Base-by-base conservation (phyloP, 2,329 filamentous ascomycete species). In the Pyrenophora graminea region DNA sequence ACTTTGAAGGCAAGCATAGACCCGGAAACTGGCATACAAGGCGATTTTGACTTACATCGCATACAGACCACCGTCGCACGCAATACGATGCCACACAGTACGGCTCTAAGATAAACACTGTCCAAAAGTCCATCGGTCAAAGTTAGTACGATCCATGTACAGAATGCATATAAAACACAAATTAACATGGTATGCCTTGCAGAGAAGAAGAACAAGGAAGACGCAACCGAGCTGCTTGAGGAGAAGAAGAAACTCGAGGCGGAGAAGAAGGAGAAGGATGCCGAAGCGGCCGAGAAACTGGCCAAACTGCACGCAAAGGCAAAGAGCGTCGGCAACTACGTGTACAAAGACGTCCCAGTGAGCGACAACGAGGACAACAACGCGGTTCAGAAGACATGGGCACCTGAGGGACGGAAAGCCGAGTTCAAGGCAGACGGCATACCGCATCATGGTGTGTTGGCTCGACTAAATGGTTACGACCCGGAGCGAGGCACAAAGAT, bases 391-490 rank as follows among this genome's bases (percentile, higher is more conserved):
- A 84, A 86, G 66, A 88, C 82, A 25, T 99, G 92, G 92, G 83
- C 85, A 4, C 93, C 93, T 0, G 86, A 91, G 61, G 87, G 86
- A 45, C 82, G 87, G 51, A 82, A 78, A 18, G 84, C 89, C 41
- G 85, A 91, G 76, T 90, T 91, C 80, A 92, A 92, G 80, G 84
- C 85, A 64, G 82, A 88, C 51, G 83, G 80, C 56, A 87, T 97
- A 56, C 96, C 92, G 44, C 94, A 99, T 74, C 94, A 99, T 75
- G 93, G 97, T 72, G 91, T 99, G 47, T 84, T 97, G 53, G 85
- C 87, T 51, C 84, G 91, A 63, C 79, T 97, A 57, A 91, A 94
- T 64, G 92, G 93, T 46, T 97, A 96, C 71, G 94, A 97, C 71
- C 89, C 91, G 1, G 91, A 96, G 69, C 87, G 94, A 59, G 69